Base-by-base conservation (phyloP, 106 monocot species). In the Ottelia alismoides region DNA sequence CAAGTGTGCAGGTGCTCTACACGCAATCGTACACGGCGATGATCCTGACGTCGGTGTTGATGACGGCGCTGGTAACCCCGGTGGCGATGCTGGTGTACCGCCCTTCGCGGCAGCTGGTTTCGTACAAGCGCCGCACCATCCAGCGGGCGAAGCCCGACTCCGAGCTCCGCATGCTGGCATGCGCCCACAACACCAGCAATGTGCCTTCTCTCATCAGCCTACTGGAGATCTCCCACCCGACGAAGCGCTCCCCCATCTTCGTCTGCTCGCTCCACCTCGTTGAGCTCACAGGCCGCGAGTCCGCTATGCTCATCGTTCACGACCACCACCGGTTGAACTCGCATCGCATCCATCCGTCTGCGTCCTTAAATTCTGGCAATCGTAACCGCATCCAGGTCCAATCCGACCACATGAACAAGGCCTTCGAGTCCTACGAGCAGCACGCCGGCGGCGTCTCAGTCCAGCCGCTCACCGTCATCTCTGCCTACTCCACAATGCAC, bases 401-500 rank as follows among this genome's bases (percentile, higher is more conserved):
- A 47, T 66, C 58, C 16, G 70, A 65, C 22, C 65, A 66, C 28
- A 65, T 80, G 47, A 31, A 53, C 17, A 49, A 69, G 18, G 66
- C 74, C 2, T 78, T 83, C 60, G 72, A 68, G 45, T 20, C 45
- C 27, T 87, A 83, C 56, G 87, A 72, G 47, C 71, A 75, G 47
- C 62, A 70, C 31, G 64, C 72, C n/a, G 67, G 52, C 0, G 87
- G 92, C 31, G 67, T 87, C 56, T 64, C 72, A 0, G 55, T 77
- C 14, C 70, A 70, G 26, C 52, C 66, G 9, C 64, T 80, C 32
- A 77, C 79, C 26, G 79, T 74, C 44, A 49, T 93, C 46, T 83
- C 92, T 14, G 69, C 87, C 10, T 93, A 75, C 75, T 3, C 57
- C 6, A 78, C 83, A 31, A 87, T 93, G 92, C 79, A 93, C 59